phyloP scores from a whole-genome alignment of 2,329 filamentous ascomycete genomes.

The Plenodomus tracheiphilus region DNA sequence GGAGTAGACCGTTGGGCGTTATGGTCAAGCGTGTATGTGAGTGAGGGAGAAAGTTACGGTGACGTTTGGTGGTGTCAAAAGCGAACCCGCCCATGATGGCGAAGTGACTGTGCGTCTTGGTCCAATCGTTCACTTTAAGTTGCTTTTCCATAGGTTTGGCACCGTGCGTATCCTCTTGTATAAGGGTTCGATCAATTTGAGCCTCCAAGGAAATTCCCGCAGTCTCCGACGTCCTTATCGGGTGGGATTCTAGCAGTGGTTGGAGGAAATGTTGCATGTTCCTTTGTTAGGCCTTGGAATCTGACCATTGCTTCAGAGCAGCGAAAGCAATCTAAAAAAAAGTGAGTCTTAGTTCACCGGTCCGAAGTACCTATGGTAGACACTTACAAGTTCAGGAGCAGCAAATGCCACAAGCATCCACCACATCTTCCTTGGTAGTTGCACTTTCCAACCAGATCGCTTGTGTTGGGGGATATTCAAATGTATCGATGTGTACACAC shows the following conservation, averaged over 20 bases:
- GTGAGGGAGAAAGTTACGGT: not conserved
- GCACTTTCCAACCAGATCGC: too few relatives aligned
- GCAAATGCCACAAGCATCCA: slow-evolving; percentile 6
- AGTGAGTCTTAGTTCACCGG: too few relatives aligned
- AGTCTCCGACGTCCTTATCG: too few relatives aligned
- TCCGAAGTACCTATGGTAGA: not conserved
- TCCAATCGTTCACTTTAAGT: slow-evolving; percentile 6
- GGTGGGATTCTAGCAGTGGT: too few relatives aligned
- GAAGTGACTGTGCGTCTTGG: slow-evolving; percentile 9
- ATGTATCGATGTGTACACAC: too few relatives aligned
- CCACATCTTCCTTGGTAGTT: not conserved
- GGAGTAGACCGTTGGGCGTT: not conserved
- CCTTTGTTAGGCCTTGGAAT: not conserved
- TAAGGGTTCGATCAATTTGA: too few relatives aligned
- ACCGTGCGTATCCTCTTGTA: too few relatives aligned
- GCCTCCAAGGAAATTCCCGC: too few relatives aligned
- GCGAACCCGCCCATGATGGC: slow-evolving; percentile 12
- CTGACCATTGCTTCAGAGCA: not conserved
- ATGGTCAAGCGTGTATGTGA: too few relatives aligned
- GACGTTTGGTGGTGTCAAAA: not conserved
- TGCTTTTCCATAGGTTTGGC: not conserved
- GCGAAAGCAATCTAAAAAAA: slow-evolving; percentile 2
- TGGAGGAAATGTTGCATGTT: not conserved
- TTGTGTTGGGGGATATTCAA: too few relatives aligned
- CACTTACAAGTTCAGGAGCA: slow-evolving; percentile 9